Base-by-base conservation (phyloP, 1,284 basidiomycete species). In the Vanrija pseudolonga region DNA sequence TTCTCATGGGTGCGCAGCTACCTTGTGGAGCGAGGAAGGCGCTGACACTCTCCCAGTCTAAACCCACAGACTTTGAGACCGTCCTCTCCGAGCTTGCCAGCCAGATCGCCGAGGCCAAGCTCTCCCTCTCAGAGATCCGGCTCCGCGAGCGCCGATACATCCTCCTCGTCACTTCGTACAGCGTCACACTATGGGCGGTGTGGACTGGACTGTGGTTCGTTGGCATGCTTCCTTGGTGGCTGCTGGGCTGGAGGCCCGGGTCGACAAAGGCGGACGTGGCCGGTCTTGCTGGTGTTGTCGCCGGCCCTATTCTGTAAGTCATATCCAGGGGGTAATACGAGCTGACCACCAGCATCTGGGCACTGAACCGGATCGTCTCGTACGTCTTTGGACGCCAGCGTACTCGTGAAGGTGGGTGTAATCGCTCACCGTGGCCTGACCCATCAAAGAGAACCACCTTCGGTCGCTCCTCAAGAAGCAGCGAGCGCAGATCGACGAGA, bases 401-500 rank as follows among this genome's bases (percentile, higher is more conserved):
- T 3, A 85, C 87, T 54, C 83, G 83, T 2, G 94, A 98, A 82
- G 91, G 92, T 93, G 60, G 32, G 82, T 74, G 32, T 32, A 32
- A 32, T 52, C 7, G 39, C 28, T 8, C n/a, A n/a, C 14, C 15
- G 9, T 11, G 26, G 23, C 17, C 17, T 14, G 4, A 44, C 51
- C 19, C 46, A 20, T 17, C 36, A 15, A 65, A 93, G 94, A 98
- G 73, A 88, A 84, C 67, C 85, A 86, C 12, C 79, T 98, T 17
- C 85, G 86, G 56, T 73, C 79, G 0, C 80, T 97, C 12, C 82
- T 89, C 62, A 86, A 86, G 67, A 81, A 88, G 67, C 91, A 94
- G 64, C 85, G 89, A 37, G 83, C 83, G 39, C 94, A 91, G 71
- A 83, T 99, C 26, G 94, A 96, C 63, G 94, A 97, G 68, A 89